Evolutionary conservation across 139 green algal genomes (phyloP).

Genomic region (Chlamydomonas schloesseri): DNA sequence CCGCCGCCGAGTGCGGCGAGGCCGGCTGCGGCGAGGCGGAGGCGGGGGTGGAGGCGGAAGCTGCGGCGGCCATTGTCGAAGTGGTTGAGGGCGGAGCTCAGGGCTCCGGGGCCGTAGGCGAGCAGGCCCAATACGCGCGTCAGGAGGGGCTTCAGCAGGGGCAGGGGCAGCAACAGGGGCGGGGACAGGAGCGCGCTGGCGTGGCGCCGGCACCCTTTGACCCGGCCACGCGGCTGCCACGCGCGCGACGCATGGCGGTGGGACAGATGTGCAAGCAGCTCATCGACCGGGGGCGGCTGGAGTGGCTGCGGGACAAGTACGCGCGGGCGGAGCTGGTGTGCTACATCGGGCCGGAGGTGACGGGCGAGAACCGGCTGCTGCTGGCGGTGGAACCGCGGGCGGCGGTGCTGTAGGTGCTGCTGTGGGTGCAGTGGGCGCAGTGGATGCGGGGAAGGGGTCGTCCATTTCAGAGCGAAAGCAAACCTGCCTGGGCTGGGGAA

Average conservation of each 20-base stretch:
- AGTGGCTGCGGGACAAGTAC: slow-evolving; percentile 71
- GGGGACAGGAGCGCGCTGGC: background rate
- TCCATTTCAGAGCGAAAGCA: no score
- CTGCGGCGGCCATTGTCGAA: no score
- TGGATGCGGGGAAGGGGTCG: no score
- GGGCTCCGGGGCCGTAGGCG: no score
- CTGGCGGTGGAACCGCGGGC: slow-evolving; percentile 39
- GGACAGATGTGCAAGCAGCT: slow-evolving; percentile 78
- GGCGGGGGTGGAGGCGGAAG: background rate
- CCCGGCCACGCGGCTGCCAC: slow-evolving; percentile 26
- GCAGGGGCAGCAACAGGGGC: background rate
- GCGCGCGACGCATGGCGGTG: slow-evolving; percentile 60
- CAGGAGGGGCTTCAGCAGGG: background rate
- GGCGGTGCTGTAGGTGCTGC: background rate
- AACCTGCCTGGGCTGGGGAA: no score
- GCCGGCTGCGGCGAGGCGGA: background rate
- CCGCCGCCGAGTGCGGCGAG: background rate
- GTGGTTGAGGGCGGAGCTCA: no score
- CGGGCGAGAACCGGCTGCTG: slow-evolving; percentile 74
- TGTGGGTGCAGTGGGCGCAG: background rate
- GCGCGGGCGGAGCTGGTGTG: slow-evolving; percentile 41
- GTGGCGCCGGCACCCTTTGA: slow-evolving; percentile 13
- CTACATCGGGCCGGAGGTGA: slow-evolving; percentile 61
- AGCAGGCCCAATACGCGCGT: no score
- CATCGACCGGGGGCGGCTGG: slow-evolving; percentile 74